phyloP scores from a whole-genome alignment of 805 yeast genomes.

The Candida orba region DNA sequence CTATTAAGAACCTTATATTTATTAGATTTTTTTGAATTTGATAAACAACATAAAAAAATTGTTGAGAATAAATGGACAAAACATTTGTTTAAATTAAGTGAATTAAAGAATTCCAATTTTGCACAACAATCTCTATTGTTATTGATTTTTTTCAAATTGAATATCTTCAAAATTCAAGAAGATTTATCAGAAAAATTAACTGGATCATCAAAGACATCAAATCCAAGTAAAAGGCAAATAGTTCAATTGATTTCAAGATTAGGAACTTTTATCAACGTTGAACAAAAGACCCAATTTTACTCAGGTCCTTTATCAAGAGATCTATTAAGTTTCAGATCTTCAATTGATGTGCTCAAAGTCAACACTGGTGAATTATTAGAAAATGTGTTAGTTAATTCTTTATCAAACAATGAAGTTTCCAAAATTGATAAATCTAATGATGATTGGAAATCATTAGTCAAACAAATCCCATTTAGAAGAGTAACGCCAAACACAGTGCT shows the following conservation, averaged over 20 bases:
- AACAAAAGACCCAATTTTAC: slow-evolving; percentile 48
- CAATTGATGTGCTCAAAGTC: slow-evolving; percentile 43
- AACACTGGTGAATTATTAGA: slow-evolving; percentile 50
- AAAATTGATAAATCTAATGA: slow-evolving; percentile 38
- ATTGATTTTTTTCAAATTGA: slow-evolving; percentile 38
- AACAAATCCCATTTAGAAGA: slow-evolving; percentile 53
- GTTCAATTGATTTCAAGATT: slow-evolving; percentile 42
- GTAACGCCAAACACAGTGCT: slow-evolving; percentile 53
- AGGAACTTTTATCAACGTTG: slow-evolving; percentile 37
- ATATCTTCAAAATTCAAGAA: slow-evolving; percentile 32
- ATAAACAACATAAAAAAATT: slow-evolving; percentile 11
- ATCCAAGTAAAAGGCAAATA: slow-evolving; percentile 24
- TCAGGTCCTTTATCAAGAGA: slow-evolving; percentile 67
- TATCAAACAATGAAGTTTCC: slow-evolving; percentile 51
- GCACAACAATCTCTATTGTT: slow-evolving; percentile 40
- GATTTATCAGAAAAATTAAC: slow-evolving; percentile 30
- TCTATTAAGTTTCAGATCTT: slow-evolving; percentile 60
- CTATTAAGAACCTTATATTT: slow-evolving; percentile 46
- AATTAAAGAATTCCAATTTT: slow-evolving; percentile 25
- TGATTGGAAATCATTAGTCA: slow-evolving; percentile 54
- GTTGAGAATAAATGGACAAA: slow-evolving; percentile 46
- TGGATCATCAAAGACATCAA: slow-evolving; percentile 30
- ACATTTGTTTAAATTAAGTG: slow-evolving; percentile 30
- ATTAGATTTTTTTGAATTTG: slow-evolving; percentile 36
- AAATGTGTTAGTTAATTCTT: slow-evolving; percentile 41